phyloP scores from a whole-genome alignment of 768 basidiomycete genomes.

The Pisolithus microcarpus region DNA sequence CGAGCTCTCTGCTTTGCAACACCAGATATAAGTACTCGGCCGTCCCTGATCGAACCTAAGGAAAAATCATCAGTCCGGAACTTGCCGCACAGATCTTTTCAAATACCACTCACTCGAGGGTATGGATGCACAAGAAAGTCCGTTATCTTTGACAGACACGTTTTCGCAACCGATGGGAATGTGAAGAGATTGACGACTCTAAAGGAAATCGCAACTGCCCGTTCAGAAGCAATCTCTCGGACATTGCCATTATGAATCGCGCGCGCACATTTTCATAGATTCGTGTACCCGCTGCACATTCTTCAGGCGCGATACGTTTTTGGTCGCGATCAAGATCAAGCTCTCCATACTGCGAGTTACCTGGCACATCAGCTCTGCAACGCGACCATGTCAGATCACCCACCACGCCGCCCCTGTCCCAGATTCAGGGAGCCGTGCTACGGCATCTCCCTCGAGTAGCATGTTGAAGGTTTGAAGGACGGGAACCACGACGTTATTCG shows the following conservation, averaged over 20 bases:
- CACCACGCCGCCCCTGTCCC: conserved; percentile 47
- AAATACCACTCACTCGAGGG: conserved; percentile 54
- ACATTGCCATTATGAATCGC: conserved; percentile 8
- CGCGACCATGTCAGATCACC: conserved; percentile 19
- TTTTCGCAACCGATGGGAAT: conserved; percentile 36
- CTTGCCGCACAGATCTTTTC: conserved; percentile 5
- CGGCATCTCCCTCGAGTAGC: conserved; percentile 60
- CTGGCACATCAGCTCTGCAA: conserved; percentile 3
- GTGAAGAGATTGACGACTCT: conserved; percentile 65
- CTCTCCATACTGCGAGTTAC: conserved; percentile 39
- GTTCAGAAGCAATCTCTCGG: conserved; percentile 10
- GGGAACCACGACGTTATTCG: conserved; percentile 77
- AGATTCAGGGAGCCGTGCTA: conserved; percentile 43
- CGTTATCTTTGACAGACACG: conserved; percentile 39
- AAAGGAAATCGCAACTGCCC: not conserved
- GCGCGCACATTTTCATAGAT: conserved; percentile 72
- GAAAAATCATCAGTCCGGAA: conserved; percentile 4
- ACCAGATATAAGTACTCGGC: conserved; percentile 79
- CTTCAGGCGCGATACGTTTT: conserved; percentile 64
- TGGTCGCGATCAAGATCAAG: conserved; percentile 51
- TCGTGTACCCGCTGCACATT: conserved; percentile 75
- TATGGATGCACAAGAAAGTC: conserved; percentile 73
- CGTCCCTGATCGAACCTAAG: conserved; percentile 69
- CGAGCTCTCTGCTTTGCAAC: conserved; percentile 64
- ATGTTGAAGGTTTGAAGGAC: conserved; percentile 69